Evolutionary conservation across 176 grass and related monocot species (phyloP), one percentile per base, ranked within the genome.

Genomic region (Microstegium vimineum): DNA sequence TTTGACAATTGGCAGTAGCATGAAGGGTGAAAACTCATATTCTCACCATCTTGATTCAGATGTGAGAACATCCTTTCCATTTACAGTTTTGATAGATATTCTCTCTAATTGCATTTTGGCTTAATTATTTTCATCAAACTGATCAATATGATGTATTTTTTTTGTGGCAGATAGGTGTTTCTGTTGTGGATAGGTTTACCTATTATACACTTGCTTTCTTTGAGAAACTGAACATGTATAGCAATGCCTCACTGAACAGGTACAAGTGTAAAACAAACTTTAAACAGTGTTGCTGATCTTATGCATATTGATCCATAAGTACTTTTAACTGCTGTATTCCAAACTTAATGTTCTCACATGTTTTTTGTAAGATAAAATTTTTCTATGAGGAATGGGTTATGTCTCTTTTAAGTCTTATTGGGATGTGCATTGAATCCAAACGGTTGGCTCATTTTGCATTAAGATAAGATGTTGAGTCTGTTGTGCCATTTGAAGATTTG

Each of bases 1-100:
- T 80, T 87, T 99, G 85, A 59, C 96, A 20, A 99, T 95, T 28
- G 96, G 96, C 71, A 95, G 93, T 80, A 99, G 96, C 83, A 90
- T 86, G 96, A 99, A 99, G 89, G 96, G 96, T 71, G 93, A 99
- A 93, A 99, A 99, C 78, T 99, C 96, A 17, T 99, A 99, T 64
- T 99, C 96, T 65, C 96, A 99, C 62, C 96, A 99, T 86, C 96
- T 99, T 80, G 96, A 99, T 72, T 93, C 93, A 32, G 91, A 99
- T 80, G 96, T 99, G 87, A 95, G 89, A 83, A 78, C 80, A 41
- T 73, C n/a, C 59, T 30, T 78, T 84, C 51, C 12, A 57, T 76
- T 36, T 71, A 63, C 14, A 63, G 14, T 56, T 69, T 72, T 87
- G 45, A 42, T 15, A 64, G 8, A 65, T 81, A 61, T 17, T 75